Conservation (phyloP, 768 basidiomycete genomes). For the button mushroom (Agaricus bisporus) region DNA sequence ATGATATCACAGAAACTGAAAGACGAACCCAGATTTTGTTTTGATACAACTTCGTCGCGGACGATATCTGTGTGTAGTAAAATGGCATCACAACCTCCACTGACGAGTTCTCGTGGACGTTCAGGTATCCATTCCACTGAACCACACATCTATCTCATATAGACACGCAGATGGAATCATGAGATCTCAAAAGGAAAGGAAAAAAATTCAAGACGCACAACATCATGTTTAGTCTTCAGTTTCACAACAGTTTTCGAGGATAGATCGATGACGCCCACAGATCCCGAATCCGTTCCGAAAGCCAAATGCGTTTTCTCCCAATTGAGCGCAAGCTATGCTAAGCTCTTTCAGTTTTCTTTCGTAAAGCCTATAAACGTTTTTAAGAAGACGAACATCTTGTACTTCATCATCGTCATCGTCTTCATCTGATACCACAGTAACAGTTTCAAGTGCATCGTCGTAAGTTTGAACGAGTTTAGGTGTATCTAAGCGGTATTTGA, state of each 20-base stretch:
- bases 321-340: slow-evolving; percentile 60
- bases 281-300: slow-evolving; percentile 66
- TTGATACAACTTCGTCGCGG: slow-evolving; percentile 52
- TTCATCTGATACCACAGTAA: slow-evolving; percentile 38
- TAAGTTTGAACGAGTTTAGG: slow-evolving; percentile 47
- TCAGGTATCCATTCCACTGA: slow-evolving; percentile 66
- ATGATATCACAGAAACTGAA: background rate
- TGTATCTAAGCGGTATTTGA: slow-evolving; percentile 38
- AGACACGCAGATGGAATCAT: background rate
- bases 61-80: slow-evolving; percentile 63
- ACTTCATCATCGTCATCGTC: slow-evolving; percentile 67
- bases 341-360: slow-evolving; percentile 23
- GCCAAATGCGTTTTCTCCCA: slow-evolving; percentile 50
- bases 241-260: slow-evolving; percentile 36
- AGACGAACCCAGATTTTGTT: slow-evolving; percentile 48
- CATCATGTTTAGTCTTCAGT: slow-evolving; percentile 61
- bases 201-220: slow-evolving; percentile 35
- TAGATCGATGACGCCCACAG: slow-evolving; percentile 61
- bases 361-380: background rate
- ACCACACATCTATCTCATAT: slow-evolving; percentile 54
- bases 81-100: slow-evolving; percentile 69
- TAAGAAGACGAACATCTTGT: slow-evolving; percentile 15
- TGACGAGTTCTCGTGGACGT: slow-evolving; percentile 66
- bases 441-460: slow-evolving; percentile 38
- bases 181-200: background rate